Conservation (phyloP, 768 basidiomycete species). For the Gymnopilus dilepis region DNA sequence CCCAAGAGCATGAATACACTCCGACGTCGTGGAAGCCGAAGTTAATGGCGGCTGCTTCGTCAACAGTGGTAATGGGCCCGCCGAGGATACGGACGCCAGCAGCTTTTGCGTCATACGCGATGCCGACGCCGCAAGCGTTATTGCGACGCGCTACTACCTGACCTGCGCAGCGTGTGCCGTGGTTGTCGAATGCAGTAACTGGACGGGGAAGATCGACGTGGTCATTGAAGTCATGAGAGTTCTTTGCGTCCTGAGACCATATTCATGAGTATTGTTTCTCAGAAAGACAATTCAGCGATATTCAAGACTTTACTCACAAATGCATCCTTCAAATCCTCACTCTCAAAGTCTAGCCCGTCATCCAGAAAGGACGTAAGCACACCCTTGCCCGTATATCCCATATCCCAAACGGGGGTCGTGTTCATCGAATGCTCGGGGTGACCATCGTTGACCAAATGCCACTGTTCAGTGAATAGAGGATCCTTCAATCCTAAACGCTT, state of each 20-base stretch:
- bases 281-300: slow-evolving; percentile 7
- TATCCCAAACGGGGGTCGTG: slow-evolving; percentile 86
- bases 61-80: slow-evolving; percentile 89
- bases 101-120: slow-evolving; percentile 88
- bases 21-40: slow-evolving; percentile 91
- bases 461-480: slow-evolving; percentile 83
- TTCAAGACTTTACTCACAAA: slow-evolving; percentile 70
- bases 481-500: slow-evolving; percentile 71
- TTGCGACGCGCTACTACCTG: slow-evolving; percentile 94
- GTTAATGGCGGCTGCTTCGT: slow-evolving; percentile 94
- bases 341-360: slow-evolving; percentile 90
- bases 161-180: slow-evolving; percentile 97
- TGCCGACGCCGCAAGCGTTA: slow-evolving; percentile 90
- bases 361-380: slow-evolving; percentile 88
- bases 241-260: slow-evolving; percentile 72
- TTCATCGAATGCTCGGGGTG: slow-evolving; percentile 88
- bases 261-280: slow-evolving; percentile 20
- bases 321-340: slow-evolving; percentile 84
- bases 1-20: slow-evolving; percentile 97
- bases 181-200: slow-evolving; percentile 84
- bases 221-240: slow-evolving; percentile 97
- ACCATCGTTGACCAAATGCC: slow-evolving; percentile 92
- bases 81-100: slow-evolving; percentile 95
- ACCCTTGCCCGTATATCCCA: slow-evolving; percentile 86
- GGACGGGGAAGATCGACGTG: slow-evolving; percentile 87